phyloP scores from a whole-genome alignment of 345 rosid genomes.

The Sonneratia alba region DNA sequence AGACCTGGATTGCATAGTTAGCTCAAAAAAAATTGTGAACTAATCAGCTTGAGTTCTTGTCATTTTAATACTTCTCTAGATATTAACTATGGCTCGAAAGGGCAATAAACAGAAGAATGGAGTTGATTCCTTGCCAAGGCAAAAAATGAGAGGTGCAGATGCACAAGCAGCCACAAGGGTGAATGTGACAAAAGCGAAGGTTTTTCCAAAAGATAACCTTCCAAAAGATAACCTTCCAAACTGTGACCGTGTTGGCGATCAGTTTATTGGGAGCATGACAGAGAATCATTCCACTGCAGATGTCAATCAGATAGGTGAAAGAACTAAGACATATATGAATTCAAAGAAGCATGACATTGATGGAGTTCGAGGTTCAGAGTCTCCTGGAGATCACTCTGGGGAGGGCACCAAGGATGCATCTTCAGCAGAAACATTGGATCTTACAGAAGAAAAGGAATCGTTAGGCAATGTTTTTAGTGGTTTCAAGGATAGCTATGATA shows the following conservation, averaged over 20 bases:
- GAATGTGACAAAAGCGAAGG: slow-evolving; percentile 32
- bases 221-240: slow-evolving; percentile 34
- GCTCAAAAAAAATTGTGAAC: background rate
- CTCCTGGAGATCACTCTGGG: slow-evolving; percentile 16
- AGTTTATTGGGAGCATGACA: slow-evolving; percentile 9
- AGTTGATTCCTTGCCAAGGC: slow-evolving; percentile 38
- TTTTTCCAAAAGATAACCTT: slow-evolving; percentile 33
- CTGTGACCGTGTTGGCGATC: slow-evolving; percentile 29
- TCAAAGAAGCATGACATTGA: slow-evolving; percentile 32
- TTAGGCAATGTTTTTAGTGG: slow-evolving; percentile 20
- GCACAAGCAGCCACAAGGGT: slow-evolving; percentile 29
- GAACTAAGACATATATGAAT: slow-evolving; percentile 17
- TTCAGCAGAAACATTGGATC: slow-evolving; percentile 18
- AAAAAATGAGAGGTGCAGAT: slow-evolving; percentile 39
- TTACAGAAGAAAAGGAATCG: slow-evolving; percentile 27
- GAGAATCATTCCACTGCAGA: slow-evolving; percentile 20
- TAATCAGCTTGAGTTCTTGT: background rate
- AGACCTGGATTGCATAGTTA: background rate
- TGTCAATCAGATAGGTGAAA: slow-evolving; percentile 21
- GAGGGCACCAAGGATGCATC: slow-evolving; percentile 27
- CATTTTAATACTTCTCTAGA: background rate
- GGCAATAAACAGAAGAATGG: slow-evolving; percentile 76
- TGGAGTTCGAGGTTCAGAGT: slow-evolving; percentile 17
- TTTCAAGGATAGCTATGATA: slow-evolving; percentile 23
- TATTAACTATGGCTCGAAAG: slow-evolving; percentile 63